Evolutionary conservation across 768 basidiomycete species (phyloP).

Genomic region (Xerocomellus intermedius): DNA sequence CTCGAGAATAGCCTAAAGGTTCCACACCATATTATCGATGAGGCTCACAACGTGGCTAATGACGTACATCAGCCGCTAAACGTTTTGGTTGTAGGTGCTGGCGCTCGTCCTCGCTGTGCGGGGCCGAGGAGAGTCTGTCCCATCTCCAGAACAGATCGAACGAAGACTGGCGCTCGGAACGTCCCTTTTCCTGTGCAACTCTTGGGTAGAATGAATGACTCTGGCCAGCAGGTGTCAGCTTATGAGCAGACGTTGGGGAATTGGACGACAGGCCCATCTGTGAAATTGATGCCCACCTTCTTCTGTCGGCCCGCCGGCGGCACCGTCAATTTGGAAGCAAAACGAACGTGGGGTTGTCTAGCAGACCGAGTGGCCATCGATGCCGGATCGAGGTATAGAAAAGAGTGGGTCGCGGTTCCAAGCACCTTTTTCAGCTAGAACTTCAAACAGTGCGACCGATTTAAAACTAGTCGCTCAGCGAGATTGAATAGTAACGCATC

Average conservation of each 20-base stretch:
- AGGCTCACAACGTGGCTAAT: not conserved
- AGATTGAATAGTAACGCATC: not conserved
- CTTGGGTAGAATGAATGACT: conserved; percentile 37
- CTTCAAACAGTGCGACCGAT: not conserved
- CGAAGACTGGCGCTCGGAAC: conserved; percentile 31
- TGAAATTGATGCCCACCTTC: conserved; percentile 24
- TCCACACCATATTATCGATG: not conserved
- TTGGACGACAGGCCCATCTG: not conserved
- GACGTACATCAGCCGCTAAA: conserved; percentile 10
- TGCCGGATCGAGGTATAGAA: conserved; percentile 12
- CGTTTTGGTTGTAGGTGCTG: not conserved
- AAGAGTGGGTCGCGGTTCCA: not conserved
- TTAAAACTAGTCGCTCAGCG: conserved; percentile 5
- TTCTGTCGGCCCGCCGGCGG: conserved; percentile 34
- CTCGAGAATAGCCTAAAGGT: not conserved
- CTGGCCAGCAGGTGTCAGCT: conserved; percentile 6
- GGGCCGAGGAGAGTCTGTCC: conserved; percentile 28
- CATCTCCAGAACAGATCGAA: conserved; percentile 40
- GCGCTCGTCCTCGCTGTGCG: not conserved
- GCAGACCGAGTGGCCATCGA: conserved; percentile 21
- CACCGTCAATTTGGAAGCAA: conserved; percentile 30
- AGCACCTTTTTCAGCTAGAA: not conserved
- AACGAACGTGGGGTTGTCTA: conserved; percentile 30
- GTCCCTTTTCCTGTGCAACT: conserved; percentile 40
- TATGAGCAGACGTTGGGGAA: not conserved